Percentiles rank a stretch among this genome's conserved stretches.
phyloP scores from a whole-genome alignment of 768 basidiomycete genomes.

The Rhizopogon salebrosus region DNA sequence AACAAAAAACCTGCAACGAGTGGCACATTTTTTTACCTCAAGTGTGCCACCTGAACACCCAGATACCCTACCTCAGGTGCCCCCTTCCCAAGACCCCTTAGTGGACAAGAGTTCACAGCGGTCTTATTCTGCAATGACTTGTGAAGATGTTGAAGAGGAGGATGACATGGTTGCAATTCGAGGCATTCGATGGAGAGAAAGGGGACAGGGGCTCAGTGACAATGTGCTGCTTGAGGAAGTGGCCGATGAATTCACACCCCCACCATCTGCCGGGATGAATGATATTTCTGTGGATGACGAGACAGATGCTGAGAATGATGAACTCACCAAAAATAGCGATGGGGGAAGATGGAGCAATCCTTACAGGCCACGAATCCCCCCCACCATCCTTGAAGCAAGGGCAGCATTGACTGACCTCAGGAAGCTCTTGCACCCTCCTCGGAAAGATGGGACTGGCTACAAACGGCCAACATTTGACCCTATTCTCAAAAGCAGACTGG shows the following conservation, averaged over 20 bases:
- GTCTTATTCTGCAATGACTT: too few species aligned
- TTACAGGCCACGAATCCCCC: neutral
- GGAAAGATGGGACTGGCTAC: neutral
- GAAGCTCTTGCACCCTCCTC: constrained; percentile 1
- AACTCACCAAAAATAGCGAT: neutral
- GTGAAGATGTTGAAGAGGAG: neutral
- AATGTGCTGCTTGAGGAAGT: neutral
- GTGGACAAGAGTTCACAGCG: too few species aligned
- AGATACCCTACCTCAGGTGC: too few species aligned
- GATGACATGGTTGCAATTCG: neutral
- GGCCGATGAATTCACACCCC: too few species aligned
- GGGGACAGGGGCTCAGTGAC: neutral
- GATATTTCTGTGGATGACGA: neutral
- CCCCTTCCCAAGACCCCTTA: too few species aligned
- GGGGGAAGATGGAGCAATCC: neutral
- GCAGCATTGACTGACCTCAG: constrained; percentile 4
- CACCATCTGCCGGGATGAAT: too few species aligned
- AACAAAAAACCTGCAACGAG: too few species aligned
- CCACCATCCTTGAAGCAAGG: constrained; percentile 1
- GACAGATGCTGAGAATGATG: neutral
- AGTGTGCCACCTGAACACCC: too few species aligned
- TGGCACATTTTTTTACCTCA: too few species aligned
- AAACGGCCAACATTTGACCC: neutral
- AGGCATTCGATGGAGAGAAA: constrained; percentile 1
- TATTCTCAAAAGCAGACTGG: too few species aligned